These are phyloP conservation scores for Pleurotus tuber-regium DNA, from an alignment of 768 basidiomycete species.

Conservation along the genomic window DNA sequence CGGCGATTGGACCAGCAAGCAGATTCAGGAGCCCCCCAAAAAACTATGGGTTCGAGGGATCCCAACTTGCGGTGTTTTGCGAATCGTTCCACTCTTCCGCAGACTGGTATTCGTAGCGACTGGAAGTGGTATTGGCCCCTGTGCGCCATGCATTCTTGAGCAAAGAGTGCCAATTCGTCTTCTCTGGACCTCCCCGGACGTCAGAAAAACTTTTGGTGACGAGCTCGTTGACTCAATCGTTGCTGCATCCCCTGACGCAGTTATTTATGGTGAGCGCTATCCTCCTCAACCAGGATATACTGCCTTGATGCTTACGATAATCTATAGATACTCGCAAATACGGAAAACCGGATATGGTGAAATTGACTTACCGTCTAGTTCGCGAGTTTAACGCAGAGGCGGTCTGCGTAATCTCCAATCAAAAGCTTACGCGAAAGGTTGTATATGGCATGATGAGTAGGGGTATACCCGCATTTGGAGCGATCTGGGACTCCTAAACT, in stretches of 20 bases:
- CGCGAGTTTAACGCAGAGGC: conserved; percentile 50
- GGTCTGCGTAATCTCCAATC: conserved; percentile 59
- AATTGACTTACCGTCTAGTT: conserved; percentile 43
- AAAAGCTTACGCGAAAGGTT: conserved; percentile 51
- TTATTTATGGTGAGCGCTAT: conserved; percentile 48
- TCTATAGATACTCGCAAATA: conserved; percentile 39
- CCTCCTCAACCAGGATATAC: not conserved
- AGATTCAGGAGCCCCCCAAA: conserved; percentile 52
- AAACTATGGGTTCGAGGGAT: conserved; percentile 58
- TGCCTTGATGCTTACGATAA: not conserved
- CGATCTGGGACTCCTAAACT: conserved; percentile 57
- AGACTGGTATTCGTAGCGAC: conserved; percentile 58
- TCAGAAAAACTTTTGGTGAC: conserved; percentile 60
- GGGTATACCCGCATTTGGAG: conserved; percentile 61
- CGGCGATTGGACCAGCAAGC: conserved; percentile 58
- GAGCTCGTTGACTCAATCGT: conserved; percentile 56
- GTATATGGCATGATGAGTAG: conserved; percentile 60
- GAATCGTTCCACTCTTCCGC: conserved; percentile 53
- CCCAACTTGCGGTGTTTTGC: conserved; percentile 53
- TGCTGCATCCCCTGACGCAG: conserved; percentile 50
- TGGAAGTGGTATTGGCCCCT: conserved; percentile 60
- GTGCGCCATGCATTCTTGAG: conserved; percentile 52
- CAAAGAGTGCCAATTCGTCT: conserved; percentile 49
- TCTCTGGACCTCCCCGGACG: conserved; percentile 63
- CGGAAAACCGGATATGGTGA: conserved; percentile 49